These are phyloP conservation scores for Carnegiea gigantea DNA, from an alignment of 179 eudicot genomes.

Conservation along the genomic window DNA sequence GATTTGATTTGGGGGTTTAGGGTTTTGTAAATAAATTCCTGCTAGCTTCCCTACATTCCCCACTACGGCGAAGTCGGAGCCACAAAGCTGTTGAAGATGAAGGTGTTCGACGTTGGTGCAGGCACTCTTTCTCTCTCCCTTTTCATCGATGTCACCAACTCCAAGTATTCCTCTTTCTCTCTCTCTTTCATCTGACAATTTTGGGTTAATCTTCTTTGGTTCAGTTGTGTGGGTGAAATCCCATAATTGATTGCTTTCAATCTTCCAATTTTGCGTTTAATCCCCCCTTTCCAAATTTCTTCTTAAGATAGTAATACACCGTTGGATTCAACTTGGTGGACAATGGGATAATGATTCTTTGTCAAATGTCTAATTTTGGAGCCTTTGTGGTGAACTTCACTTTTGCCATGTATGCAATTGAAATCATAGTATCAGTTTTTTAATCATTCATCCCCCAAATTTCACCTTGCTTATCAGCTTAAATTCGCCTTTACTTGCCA, in stretches of 20 bases:
- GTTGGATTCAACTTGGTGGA: not conserved
- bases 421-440: too few relatives aligned
- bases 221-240: not conserved
- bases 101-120: constrained; percentile 48
- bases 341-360: not conserved
- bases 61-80: not conserved
- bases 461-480: not conserved
- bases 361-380: not conserved
- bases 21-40: not conserved
- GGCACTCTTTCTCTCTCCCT: constrained; percentile 55
- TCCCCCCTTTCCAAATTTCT: not conserved
- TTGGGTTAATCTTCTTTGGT: not conserved
- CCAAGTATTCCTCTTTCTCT: constrained; percentile 50
- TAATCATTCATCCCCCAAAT: not conserved
- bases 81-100: constrained; percentile 36
- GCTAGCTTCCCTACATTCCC: not conserved
- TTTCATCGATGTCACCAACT: constrained; percentile 60
- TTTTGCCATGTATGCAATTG: not conserved
- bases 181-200: not conserved
- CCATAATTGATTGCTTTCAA: not conserved
- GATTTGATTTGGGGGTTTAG: constrained; percentile 9
- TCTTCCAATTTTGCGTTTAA: not conserved
- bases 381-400: not conserved
- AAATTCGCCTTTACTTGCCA: not conserved
- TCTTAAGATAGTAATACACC: not conserved